Base-by-base conservation (phyloP, 768 basidiomycete species). In the Rhodotorula sphaerocarpa region DNA sequence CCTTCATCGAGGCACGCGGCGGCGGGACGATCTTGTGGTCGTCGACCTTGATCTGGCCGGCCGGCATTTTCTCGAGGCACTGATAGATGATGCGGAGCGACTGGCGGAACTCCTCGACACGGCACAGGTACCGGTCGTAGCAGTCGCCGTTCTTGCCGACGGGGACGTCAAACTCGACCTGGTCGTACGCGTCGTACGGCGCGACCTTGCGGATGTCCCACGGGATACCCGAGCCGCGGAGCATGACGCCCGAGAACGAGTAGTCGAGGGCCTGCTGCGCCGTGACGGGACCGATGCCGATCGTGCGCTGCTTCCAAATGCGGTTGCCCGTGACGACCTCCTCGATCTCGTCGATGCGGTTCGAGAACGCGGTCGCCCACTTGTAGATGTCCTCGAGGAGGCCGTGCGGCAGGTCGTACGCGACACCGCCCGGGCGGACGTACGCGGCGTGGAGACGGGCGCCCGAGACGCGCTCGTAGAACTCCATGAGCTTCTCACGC, bases 401-500 rank as follows among this genome's bases (percentile, higher is more conserved):
- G n/a, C 93, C 93, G 69, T 96, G 92, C 16, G 93, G 93, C 48
- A 99, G 80, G 73, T 99, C 93, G 74, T 91, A 97, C 3, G 93
- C 93, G 51, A 99, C 93, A 71, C 93, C 93, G 64, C 93, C 93
- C 2, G 93, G 93, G 64, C 93, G 87, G 51, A 96, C 86, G 75
- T 96, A 99, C n/a, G 93, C 93, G 9, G 90, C 85, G 73, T 99
- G 93, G 72, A 99, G 81, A 58, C 93, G 91, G 7, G 93, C 93
- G 68, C 93, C 93, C 14, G 92, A 96, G 44, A 97, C 93, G 59
- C 93, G 90, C 78, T 99, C 93, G 76, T 99, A 99, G 78, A 97
- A 99, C 75, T 99, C 93, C 93, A 97, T 97, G 67, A 97, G 84
- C 80, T 99, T 99, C 79, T 97, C 93, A 59, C 93, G 90, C 77